Evolutionary conservation across 176 grass and related monocot genomes (phyloP).

Genomic region (Avena insularis): DNA sequence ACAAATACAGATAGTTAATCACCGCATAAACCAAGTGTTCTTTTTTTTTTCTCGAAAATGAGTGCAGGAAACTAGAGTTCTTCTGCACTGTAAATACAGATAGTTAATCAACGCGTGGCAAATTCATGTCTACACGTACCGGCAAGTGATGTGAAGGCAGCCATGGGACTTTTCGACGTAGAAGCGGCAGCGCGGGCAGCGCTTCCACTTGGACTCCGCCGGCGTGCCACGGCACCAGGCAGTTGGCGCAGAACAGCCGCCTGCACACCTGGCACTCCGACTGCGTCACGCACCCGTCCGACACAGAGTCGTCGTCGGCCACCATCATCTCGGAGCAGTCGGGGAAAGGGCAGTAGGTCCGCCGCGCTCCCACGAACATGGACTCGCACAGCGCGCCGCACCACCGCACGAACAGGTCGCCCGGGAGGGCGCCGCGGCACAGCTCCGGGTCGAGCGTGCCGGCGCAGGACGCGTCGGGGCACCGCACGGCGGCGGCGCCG

Average conservation of each 20-base stretch:
- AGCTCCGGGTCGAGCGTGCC: slow-evolving; percentile 47
- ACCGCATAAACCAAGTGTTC: background rate
- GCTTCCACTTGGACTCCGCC: slow-evolving; percentile 65
- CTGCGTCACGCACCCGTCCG: slow-evolving; percentile 42
- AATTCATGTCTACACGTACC: slow-evolving; percentile 40
- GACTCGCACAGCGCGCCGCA: slow-evolving; percentile 54
- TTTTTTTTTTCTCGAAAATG: background rate
- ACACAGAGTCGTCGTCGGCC: slow-evolving; percentile 29
- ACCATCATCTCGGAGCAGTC: slow-evolving; percentile 77
- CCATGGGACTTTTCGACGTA: slow-evolving; percentile 63
- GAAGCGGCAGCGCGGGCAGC: slow-evolving; percentile 71
- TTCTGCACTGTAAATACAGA: too few species aligned
- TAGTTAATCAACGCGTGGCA: background rate
- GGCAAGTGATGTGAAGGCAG: slow-evolving; percentile 80
- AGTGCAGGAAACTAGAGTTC: background rate
- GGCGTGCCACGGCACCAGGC: slow-evolving; percentile 68
- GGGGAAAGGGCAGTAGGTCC: slow-evolving; percentile 68
- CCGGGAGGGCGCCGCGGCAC: slow-evolving; percentile 33
- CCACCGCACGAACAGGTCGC: slow-evolving; percentile 62
- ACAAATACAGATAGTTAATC: background rate
- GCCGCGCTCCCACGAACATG: slow-evolving; percentile 43
- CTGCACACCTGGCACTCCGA: slow-evolving; percentile 67
- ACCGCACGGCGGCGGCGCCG: slow-evolving; percentile 48
- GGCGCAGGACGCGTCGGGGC: slow-evolving; percentile 54
- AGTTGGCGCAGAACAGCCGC: slow-evolving; percentile 65